Conservation (phyloP, 768 basidiomycete genomes). For the Phlebiopsis gigantea region DNA sequence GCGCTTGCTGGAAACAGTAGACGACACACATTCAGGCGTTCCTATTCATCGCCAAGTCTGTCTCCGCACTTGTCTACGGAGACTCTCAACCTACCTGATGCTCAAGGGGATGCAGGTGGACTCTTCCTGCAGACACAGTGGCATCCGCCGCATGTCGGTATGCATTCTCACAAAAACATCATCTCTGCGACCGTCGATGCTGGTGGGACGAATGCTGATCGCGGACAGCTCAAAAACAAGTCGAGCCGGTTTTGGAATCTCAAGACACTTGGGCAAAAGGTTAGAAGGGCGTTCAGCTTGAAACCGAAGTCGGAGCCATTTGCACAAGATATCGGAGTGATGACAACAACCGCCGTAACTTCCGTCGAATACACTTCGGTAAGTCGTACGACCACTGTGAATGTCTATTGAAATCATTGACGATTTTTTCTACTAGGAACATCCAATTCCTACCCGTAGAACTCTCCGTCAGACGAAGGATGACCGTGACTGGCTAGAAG, state of each 20-base stretch:
- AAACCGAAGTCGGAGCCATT: constrained; percentile 21
- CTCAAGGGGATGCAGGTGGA: not conserved
- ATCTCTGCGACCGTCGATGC: not conserved
- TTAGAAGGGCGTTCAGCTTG: constrained; percentile 18
- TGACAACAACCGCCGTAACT: constrained; percentile 19
- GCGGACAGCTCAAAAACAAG: not conserved
- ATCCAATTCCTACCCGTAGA: constrained; percentile 18
- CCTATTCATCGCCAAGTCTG: constrained; percentile 6
- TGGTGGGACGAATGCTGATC: not conserved
- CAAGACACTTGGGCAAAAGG: not conserved
- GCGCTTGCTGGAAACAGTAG: not conserved
- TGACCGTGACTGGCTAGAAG: not conserved
- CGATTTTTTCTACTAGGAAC: constrained; percentile 13
- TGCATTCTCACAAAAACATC: not conserved
- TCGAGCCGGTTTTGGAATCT: not conserved
- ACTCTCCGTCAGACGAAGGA: not conserved
- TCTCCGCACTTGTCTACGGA: constrained; percentile 4
- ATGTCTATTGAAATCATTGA: not conserved
- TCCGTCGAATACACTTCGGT: constrained; percentile 23
- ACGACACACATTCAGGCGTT: not conserved
- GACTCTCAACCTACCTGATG: not conserved
- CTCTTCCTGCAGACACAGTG: not conserved
- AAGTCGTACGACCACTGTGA: not conserved
- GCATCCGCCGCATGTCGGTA: not conserved
- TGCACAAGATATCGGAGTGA: constrained; percentile 16